A percentile compares a stretch with the other conserved stretches of the same genome.
Conservation (phyloP, 768 basidiomycete genomes). For the Naganishia kalamii region DNA sequence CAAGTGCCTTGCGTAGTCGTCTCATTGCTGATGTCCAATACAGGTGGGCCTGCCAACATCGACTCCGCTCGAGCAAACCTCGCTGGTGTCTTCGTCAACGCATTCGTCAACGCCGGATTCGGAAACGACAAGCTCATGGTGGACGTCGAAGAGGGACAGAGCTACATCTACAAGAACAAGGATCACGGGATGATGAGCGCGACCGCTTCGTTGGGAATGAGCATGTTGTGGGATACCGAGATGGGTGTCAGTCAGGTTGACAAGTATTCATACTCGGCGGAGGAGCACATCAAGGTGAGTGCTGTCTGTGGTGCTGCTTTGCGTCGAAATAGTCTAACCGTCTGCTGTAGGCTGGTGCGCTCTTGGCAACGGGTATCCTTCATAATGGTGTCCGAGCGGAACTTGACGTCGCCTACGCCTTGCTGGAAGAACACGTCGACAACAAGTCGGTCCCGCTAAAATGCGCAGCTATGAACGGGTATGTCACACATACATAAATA, state of each 20-base stretch:
- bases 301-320: background rate
- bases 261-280: constrained; percentile 92
- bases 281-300: constrained; percentile 85
- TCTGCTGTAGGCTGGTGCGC: constrained; percentile 66
- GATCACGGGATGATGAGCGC: constrained; percentile 98
- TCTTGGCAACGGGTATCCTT: constrained; percentile 88
- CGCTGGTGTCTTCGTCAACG: constrained; percentile 96
- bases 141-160: constrained; percentile 87
- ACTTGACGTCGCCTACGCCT: constrained; percentile 82
- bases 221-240: constrained; percentile 93
- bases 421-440: constrained; percentile 82
- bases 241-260: constrained; percentile 88
- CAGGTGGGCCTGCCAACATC: constrained; percentile 67
- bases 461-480: constrained; percentile 77
- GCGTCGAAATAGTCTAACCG: background rate
- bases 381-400: constrained; percentile 85
- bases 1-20: background rate
- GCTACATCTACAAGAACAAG: constrained; percentile 99
- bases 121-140: constrained; percentile 99
- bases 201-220: constrained; percentile 85
- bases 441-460: constrained; percentile 77
- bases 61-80: constrained; percentile 92
- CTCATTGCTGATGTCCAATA: background rate
- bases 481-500: constrained; percentile 16
- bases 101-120: constrained; percentile 96